phyloP scores from a whole-genome alignment of 73 alveolate species.

The Symbiodinium natans region DNA sequence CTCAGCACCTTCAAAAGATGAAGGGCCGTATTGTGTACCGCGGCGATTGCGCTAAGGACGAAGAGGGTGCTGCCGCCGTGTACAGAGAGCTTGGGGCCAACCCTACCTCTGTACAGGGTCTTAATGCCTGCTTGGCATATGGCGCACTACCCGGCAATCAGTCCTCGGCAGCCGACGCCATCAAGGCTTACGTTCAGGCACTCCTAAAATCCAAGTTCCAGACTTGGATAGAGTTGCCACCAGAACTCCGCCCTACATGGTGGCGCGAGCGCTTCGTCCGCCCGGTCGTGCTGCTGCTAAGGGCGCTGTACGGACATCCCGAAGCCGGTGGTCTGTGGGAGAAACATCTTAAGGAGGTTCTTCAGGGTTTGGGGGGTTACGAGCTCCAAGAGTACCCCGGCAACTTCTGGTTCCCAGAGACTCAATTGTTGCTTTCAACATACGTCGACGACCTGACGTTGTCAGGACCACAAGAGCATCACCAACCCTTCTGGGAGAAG shows the following conservation, averaged over 20 bases:
- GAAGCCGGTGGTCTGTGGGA: constrained; percentile 11
- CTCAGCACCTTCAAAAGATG: background rate
- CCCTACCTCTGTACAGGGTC: constrained; percentile 22
- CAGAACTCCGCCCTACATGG: constrained; percentile 23
- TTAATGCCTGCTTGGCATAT: constrained; percentile 2
- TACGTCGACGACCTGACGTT: constrained; percentile 1
- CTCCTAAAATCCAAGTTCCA: background rate
- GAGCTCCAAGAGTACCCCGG: constrained; percentile 31
- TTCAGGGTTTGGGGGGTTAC: background rate
- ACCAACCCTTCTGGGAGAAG: background rate
- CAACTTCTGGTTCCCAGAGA: background rate
- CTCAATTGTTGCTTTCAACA: background rate
- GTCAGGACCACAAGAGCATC: background rate
- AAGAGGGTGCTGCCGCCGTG: background rate
- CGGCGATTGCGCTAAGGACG: background rate
- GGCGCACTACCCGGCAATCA: constrained; percentile 1
- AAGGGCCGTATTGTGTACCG: background rate
- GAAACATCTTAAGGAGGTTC: background rate
- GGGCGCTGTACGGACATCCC: constrained; percentile 15
- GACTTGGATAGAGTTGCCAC: constrained; percentile 16
- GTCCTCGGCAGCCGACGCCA: background rate
- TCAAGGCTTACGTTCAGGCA: constrained; percentile 2
- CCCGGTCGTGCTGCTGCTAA: background rate
- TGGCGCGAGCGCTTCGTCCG: background rate
- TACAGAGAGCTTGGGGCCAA: constrained; percentile 29